A percentile compares a stretch with the other conserved stretches of the same genome.
Evolutionary conservation across 352 stramenopile species (phyloP).

Genomic region (Aphanomyces stellatus): DNA sequence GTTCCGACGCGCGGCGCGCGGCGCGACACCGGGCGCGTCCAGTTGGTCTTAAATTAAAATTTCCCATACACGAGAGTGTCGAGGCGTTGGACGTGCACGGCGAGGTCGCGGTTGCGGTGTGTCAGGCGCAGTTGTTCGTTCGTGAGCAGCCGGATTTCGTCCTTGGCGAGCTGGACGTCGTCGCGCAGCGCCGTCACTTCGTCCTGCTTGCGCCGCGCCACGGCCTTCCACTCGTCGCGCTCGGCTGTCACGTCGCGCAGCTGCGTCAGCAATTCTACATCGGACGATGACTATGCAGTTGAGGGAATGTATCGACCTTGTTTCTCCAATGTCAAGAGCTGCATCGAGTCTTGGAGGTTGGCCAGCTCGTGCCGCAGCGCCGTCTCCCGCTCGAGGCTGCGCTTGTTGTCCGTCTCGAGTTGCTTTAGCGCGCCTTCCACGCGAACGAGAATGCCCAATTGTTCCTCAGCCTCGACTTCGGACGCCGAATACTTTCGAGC

Average conservation of each 20-base stretch:
- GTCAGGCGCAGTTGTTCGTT: constrained; percentile 48
- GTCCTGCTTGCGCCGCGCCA: constrained; percentile 37
- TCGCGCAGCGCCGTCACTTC: constrained; percentile 45
- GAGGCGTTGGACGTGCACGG: constrained; percentile 60
- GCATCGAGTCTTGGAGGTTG: constrained; percentile 40
- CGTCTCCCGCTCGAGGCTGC: constrained; percentile 37
- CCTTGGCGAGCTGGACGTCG: constrained; percentile 45
- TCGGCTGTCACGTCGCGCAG: constrained; percentile 33
- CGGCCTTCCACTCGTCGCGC: constrained; percentile 47
- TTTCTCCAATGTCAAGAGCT: constrained; percentile 42
- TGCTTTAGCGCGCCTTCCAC: constrained; percentile 60
- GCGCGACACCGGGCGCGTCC: constrained; percentile 35
- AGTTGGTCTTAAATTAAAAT: constrained; percentile 34
- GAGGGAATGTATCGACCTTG: constrained; percentile 21
- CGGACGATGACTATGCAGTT: not conserved
- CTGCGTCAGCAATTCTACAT: constrained; percentile 34
- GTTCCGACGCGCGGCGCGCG: constrained; percentile 37
- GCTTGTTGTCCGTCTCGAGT: constrained; percentile 57
- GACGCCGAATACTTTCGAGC: not conserved
- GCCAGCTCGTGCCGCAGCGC: constrained; percentile 46
- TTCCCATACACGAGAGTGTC: constrained; percentile 68
- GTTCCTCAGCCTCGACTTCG: constrained; percentile 18
- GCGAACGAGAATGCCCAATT: constrained; percentile 55
- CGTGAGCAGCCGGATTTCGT: constrained; percentile 55
- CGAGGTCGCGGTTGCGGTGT: constrained; percentile 61